phyloP scores from a whole-genome alignment of 345 rosid species.

The Toxicodendron radicans region DNA sequence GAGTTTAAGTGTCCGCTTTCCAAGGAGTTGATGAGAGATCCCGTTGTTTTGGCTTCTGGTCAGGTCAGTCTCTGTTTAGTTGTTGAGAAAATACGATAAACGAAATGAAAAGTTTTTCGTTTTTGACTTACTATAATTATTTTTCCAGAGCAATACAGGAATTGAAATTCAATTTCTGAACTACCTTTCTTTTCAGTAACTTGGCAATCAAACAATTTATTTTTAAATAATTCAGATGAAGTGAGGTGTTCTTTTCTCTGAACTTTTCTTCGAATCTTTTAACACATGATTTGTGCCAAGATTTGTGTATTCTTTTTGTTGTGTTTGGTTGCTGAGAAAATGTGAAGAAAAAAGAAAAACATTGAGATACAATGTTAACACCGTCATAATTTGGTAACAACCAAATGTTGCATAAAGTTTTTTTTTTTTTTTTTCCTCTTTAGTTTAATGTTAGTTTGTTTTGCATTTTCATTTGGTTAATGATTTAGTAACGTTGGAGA shows the following conservation, averaged over 20 bases:
- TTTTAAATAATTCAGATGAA: no score
- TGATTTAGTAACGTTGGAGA: not conserved
- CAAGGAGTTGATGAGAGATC: conserved; percentile 88
- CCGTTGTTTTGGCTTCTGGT: conserved; percentile 85
- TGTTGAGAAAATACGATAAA: conserved; percentile 9
- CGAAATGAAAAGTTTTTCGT: not conserved
- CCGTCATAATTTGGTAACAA: not conserved
- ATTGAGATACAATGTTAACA: not conserved
- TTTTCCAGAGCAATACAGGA: not conserved
- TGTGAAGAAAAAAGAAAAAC: not conserved
- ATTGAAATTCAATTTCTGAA: not conserved
- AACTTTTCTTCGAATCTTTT: no score
- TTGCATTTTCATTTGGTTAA: conserved; percentile 13
- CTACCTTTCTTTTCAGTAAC: not conserved
- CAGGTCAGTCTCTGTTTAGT: conserved; percentile 52
- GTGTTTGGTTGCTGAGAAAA: conserved; percentile 21
- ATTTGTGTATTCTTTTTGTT: not conserved
- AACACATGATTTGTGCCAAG: no score
- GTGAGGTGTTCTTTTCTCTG: no score
- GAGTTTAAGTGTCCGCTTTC: conserved; percentile 88
- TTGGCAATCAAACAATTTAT: not conserved
- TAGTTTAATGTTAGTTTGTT: not conserved
- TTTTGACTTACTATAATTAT: not conserved
- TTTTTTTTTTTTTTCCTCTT: not conserved
- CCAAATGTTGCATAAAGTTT: not conserved